Base-by-base conservation (phyloP, 139 green algal species). In the Coelastrella sp. region DNA sequence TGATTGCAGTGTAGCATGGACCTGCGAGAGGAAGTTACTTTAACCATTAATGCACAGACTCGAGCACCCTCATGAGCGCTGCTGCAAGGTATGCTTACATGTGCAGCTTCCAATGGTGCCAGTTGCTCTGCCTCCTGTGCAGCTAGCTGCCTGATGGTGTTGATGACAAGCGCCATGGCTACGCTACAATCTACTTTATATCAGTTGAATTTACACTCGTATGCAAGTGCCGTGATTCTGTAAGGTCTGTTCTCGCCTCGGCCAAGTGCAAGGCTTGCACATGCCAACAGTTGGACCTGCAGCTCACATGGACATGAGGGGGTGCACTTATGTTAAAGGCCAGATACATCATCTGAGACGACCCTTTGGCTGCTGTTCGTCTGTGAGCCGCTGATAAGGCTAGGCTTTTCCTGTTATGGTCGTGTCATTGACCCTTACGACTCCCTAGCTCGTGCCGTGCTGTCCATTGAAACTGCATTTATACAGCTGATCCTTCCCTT, bases 1-100 rank as follows among this genome's bases (percentile, higher is more conserved):
- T 4, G 85, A 60, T 80, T 95, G 93, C 25, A 97, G 58, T 6
- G 96, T 90, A 12, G 94, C 88, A 75, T 95, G 93, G 22, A 96
- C 90, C 94, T 97, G 93, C 73, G 22, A 22, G 19, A 9, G 35
- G 3, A 49, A 49, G 1, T 0, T 6, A 24, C 35, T 6, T 49
- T 61, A 63, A 84, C 22, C 63, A 66, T 61, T 61, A 57, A 20
- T 7, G 35, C 5, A 27, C n/a, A 58, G 11, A 66, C 6, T 35
- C 57, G 0, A 22, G 35, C 7, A 20, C n/a, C 24, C 22, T 49
- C 22, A 57, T 17, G 66, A 20, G 14, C 79, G 59, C 25, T 19
- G 59, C 17, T 35, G 79, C 82, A 8, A 49, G 25, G 7, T 8
- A 27, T 73, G 17, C 27, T 63, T 61, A 94, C 92, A 88, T 94